phyloP scores from a whole-genome alignment of 2,329 filamentous ascomycete genomes.

The Talaromyces sp. region DNA sequence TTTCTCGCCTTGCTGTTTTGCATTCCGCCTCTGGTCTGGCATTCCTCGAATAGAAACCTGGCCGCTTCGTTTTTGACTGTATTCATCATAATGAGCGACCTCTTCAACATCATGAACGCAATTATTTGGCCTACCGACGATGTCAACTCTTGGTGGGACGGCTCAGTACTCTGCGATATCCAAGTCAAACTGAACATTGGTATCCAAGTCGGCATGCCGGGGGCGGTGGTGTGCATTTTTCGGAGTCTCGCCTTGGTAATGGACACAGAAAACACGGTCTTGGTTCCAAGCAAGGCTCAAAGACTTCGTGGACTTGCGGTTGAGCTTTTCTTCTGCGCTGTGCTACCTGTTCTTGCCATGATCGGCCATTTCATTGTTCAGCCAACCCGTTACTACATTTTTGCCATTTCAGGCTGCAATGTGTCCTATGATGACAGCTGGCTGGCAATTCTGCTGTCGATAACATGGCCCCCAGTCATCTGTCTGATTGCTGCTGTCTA shows the following conservation, averaged over 20 bases:
- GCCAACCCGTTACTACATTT: constrained; percentile 52
- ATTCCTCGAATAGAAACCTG: constrained; percentile 57
- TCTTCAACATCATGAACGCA: constrained; percentile 57
- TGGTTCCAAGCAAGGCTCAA: constrained; percentile 47
- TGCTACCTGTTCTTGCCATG: constrained; percentile 52
- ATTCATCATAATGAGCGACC: constrained; percentile 53
- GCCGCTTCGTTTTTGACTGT: constrained; percentile 52
- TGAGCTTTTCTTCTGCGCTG: constrained; percentile 53
- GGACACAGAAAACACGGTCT: constrained; percentile 51
- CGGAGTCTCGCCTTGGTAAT: constrained; percentile 56
- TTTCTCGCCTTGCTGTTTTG: constrained; percentile 48
- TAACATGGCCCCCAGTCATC: constrained; percentile 53
- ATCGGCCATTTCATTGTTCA: constrained; percentile 57
- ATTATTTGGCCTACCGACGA: constrained; percentile 61
- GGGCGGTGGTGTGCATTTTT: constrained; percentile 54
- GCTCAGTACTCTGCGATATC: constrained; percentile 59
- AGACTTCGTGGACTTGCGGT: constrained; percentile 43
- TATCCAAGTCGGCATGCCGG: constrained; percentile 47
- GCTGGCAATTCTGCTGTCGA: constrained; percentile 50
- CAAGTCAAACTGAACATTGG: constrained; percentile 55
- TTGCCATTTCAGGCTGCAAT: constrained; percentile 55
- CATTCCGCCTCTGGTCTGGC: constrained; percentile 55
- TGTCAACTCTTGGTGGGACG: constrained; percentile 51
- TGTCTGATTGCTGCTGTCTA: constrained; percentile 51
- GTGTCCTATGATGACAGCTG: constrained; percentile 52